A percentile compares a stretch with the other conserved stretches of the same genome.
phyloP scores from a whole-genome alignment of 768 basidiomycete genomes.

The Leccinum uliginosum region DNA sequence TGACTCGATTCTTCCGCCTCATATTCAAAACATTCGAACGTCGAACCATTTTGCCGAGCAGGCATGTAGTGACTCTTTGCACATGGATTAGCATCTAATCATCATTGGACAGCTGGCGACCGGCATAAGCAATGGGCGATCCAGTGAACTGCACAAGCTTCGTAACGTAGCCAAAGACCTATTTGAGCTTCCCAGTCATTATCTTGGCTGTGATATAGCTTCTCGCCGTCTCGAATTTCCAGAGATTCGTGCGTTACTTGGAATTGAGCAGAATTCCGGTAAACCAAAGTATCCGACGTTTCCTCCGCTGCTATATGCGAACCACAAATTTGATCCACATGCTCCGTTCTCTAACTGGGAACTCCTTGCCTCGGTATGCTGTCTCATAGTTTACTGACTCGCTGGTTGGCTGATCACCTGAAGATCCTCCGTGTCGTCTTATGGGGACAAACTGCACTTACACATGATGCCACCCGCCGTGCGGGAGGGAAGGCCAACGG shows the following conservation, averaged over 20 bases:
- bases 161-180: not conserved
- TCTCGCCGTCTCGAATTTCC: not conserved
- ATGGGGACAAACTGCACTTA: not conserved
- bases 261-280: not conserved
- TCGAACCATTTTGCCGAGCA: not conserved
- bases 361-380: not conserved
- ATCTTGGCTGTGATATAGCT: not conserved
- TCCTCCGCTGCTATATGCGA: not conserved
- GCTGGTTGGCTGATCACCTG: not conserved
- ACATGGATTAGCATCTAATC: not conserved
- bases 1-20: not conserved
- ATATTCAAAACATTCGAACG: not conserved
- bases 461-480: not conserved
- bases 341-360: not conserved
- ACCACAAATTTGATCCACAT: not conserved
- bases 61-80: not conserved
- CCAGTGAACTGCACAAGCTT: not conserved
- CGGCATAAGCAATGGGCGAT: not conserved
- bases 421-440: not conserved
- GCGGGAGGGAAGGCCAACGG: not conserved
- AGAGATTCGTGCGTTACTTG: not conserved
- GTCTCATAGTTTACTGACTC: not conserved
- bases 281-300: not conserved
- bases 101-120: not conserved
- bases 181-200: not conserved